A percentile compares a stretch with the other conserved stretches of the same genome.
Evolutionary conservation across 495 filamentous ascomycete species (phyloP).

Genomic region (Lichenothelia convexa): DNA sequence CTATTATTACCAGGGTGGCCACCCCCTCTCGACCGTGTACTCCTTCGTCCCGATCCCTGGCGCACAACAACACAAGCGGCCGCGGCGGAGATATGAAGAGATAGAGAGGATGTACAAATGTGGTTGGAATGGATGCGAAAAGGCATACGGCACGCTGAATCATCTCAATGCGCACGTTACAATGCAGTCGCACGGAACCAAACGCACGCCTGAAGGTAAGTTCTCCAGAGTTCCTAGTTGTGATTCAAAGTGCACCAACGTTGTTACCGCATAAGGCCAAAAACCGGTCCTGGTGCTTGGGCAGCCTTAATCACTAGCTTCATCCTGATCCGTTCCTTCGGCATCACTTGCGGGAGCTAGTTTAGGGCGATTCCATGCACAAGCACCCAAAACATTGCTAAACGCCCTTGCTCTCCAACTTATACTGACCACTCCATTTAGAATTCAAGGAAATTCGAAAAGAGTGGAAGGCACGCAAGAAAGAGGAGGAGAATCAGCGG

Average conservation of each 20-base stretch:
- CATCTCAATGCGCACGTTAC: slow-evolving; percentile 95
- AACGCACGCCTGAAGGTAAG: slow-evolving; percentile 93
- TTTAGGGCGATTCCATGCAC: too few relatives aligned
- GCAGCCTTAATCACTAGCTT: too few relatives aligned
- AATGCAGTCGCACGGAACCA: slow-evolving; percentile 87
- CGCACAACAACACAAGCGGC: slow-evolving; percentile 92
- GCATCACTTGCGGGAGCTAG: too few relatives aligned
- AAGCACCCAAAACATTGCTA: too few relatives aligned
- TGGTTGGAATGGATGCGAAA: slow-evolving; percentile 95
- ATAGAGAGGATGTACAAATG: slow-evolving; percentile 99
- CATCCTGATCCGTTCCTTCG: too few relatives aligned
- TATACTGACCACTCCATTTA: slow-evolving; percentile 23
- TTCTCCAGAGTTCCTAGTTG: neutral
- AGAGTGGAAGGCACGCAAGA: slow-evolving; percentile 97
- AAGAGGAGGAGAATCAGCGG: slow-evolving; percentile 83
- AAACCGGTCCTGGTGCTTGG: too few relatives aligned
- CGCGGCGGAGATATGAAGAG: slow-evolving; percentile 86
- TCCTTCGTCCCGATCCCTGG: slow-evolving; percentile 97
- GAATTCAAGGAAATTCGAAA: slow-evolving; percentile 99
- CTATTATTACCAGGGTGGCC: slow-evolving; percentile 21
- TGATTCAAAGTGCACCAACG: too few relatives aligned
- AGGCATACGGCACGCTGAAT: slow-evolving; percentile 92
- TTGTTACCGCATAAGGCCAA: too few relatives aligned
- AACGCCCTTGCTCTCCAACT: too few relatives aligned
- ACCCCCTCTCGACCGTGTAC: slow-evolving; percentile 50